Evolutionary conservation across 139 green algal species (phyloP), one percentile per base, ranked within the genome.

Genomic region (Chlamydomonas schloesseri): DNA sequence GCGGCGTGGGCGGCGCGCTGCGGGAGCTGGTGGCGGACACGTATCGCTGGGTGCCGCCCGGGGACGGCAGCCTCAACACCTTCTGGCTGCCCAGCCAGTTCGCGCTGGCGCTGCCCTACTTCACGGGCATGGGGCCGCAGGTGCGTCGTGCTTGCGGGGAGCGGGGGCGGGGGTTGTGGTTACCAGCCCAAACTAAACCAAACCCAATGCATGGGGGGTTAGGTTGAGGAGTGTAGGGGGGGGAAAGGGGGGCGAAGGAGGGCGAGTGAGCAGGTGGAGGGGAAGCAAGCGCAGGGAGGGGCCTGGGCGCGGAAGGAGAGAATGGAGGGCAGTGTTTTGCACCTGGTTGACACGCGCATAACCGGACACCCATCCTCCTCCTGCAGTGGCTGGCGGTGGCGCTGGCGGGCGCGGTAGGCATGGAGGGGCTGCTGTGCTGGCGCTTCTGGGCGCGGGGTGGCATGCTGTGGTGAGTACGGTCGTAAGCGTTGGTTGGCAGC

Each of bases 31-130:
- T 81, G 31, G 9, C 15, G 6, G 73, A 58, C 18, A 50, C 31
- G 73, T 81, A 81, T 53, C n/a, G 31, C 20, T 81, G 73, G 73
- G 53, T 81, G 18, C 73, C 73, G 21, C 50, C 15, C 18, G 73
- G 73, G 17, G 73, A 81, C 53, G 73, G 73, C 73, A n/a, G 53
- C 20, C 17, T 69, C 23, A 36, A 81, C 50, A 81, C 73, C 31
- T 81, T 33, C 73, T 81, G 73, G 73, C 73, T 81, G 29, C 73
- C 73, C 20, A 5, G 8, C 18, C 60, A 81, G 73, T 33, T 81
- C 29, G 50, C 50, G 15, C 42, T 80, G 47, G 72, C 72, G 29
- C 47, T 80, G 72, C 72, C 72, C 17, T 68, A 67, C 50, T 80
- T 42, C 72, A 42, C 65, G 15, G 73, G 73, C 31, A 15, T 69